Evolutionary conservation across 495 filamentous ascomycete species (phyloP).

Genomic region (Tetracladium marchalianum): DNA sequence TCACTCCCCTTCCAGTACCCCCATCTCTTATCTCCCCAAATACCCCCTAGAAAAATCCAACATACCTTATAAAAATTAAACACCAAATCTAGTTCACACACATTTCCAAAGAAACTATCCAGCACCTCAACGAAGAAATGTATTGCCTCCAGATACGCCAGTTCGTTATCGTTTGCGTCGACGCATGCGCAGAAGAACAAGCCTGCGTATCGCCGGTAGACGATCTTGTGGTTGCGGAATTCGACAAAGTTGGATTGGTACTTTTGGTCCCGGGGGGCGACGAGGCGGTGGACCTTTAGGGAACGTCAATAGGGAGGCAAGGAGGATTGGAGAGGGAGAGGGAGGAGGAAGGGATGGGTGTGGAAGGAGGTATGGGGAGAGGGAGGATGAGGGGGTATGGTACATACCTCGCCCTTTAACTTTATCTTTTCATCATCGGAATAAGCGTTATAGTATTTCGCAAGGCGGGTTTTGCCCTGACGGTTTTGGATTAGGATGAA

Average conservation of each 20-base stretch:
- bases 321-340: slow-evolving; percentile 64
- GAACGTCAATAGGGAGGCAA: slow-evolving; percentile 71
- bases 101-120: slow-evolving; percentile 97
- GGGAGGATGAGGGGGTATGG: not conserved
- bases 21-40: slow-evolving; percentile 8
- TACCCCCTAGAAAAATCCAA: slow-evolving; percentile 6
- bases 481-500: slow-evolving; percentile 97
- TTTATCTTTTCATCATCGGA: slow-evolving; percentile 95
- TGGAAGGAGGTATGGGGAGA: not conserved
- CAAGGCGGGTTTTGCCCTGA: slow-evolving; percentile 97
- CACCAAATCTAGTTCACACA: slow-evolving; percentile 96
- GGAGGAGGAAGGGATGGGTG: not conserved
- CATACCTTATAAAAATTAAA: slow-evolving; percentile 91
- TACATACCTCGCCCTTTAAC: slow-evolving; percentile 71
- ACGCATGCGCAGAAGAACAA: slow-evolving; percentile 99
- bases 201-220: slow-evolving; percentile 93
- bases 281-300: slow-evolving; percentile 77
- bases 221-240: slow-evolving; percentile 83
- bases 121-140: slow-evolving; percentile 99
- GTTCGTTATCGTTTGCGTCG: slow-evolving; percentile 97
- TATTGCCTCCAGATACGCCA: slow-evolving; percentile 94
- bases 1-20: not conserved
- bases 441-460: slow-evolving; percentile 98
- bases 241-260: slow-evolving; percentile 99
- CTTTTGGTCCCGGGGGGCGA: slow-evolving; percentile 95